Base-by-base conservation (phyloP, 352 stramenopile genomes). In the Blastocystis sp. region DNA sequence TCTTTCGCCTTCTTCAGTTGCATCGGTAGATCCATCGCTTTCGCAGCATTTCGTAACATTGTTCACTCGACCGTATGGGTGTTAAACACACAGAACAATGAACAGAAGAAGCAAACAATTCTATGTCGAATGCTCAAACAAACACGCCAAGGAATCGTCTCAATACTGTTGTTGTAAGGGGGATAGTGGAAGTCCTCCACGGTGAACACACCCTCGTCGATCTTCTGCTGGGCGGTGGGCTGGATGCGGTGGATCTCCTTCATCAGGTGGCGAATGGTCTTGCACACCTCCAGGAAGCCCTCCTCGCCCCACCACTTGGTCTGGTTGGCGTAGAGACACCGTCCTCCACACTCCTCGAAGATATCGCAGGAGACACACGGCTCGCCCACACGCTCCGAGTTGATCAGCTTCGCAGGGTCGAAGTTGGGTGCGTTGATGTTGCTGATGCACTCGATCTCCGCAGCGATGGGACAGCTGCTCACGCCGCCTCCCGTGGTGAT, bases 301-400 rank as follows among this genome's bases (percentile, higher is more conserved):
- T 89, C 87, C 24, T 89, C 87, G 16, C 87, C 87, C 87, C 87
- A 89, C 87, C 87, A 89, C 86, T 88, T 89, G n/a, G 87, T 89
- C 79, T 89, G 87, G 59, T 89, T 89, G 42, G 87, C 87, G 81
- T 89, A 89, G 63, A 89, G 59, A 18, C 87, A 89, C 53, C 87
- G 46, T n/a, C 87, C 87, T 29, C 87, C 87, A 53, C 87, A 89
- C 48, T 89, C 87, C 29, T 88, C 71, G 40, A 88, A 87, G 46
- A 89, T 87, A n/a, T 89, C 87, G 48, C 87, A 89, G n/a, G 84
- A 87, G 65, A 87, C 63, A 53, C 87, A 89, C 1, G 53, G 49
- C 4, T 87, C 87, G 8, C 76, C 87, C 16, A 89, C 88, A 64
- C 78, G 64, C 40, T 88, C 49, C 21, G 77, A 86, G 64, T 89